Base-by-base conservation (phyloP, 1,139 yeast species). In the Ogataea hybrid region DNA sequence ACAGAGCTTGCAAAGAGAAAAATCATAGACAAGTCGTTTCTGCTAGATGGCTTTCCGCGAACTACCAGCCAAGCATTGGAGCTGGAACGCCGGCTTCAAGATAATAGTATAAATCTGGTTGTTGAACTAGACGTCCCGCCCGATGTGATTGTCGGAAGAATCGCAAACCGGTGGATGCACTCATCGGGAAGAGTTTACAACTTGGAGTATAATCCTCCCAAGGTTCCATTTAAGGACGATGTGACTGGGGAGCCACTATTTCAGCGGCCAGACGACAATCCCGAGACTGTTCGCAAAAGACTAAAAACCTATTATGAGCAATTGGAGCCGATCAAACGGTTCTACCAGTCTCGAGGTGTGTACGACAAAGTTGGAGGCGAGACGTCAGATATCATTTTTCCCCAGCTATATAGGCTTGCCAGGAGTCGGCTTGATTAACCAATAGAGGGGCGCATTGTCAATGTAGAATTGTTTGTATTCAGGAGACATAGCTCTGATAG, bases 31-130 rank as follows among this genome's bases (percentile, higher is more conserved):
- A 28, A 18, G 25, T 20, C 79, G 10, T 89, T 95, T 89, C 67
- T 90, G 23, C 69, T 90, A 41, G 97, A 90, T 59, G 97, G 97
- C 35, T 90, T 89, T 58, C 97, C 97, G 2, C 69, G 97, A 47
- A 90, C 94, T 0, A 61, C 69, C 18, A 65, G 65, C 3, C 97
- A 90, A 63, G 97, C 96, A 0, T 57, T 63, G 25, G 71, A 71
- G 6, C 67, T 90, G 33, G 79, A 79, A 43, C 49, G 57, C 16
- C 71, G 73, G 8, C 67, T 89, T 37, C 49, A 49, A 0, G 51
- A 63, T 9, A 49, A 63, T 23, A 49, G 64, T 11, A 62, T 89
- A 43, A 88, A 86, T 56, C 60, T 84, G 50, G 96, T 89, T 12
- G 86, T 89, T 6, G 94, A 87, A 58, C 68, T 90, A 35, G 81